Percentiles rank a stretch among this genome's conserved stretches.
Evolutionary conservation across 176 grass and related monocot genomes (phyloP).

Genomic region (Ensete glaucum): DNA sequence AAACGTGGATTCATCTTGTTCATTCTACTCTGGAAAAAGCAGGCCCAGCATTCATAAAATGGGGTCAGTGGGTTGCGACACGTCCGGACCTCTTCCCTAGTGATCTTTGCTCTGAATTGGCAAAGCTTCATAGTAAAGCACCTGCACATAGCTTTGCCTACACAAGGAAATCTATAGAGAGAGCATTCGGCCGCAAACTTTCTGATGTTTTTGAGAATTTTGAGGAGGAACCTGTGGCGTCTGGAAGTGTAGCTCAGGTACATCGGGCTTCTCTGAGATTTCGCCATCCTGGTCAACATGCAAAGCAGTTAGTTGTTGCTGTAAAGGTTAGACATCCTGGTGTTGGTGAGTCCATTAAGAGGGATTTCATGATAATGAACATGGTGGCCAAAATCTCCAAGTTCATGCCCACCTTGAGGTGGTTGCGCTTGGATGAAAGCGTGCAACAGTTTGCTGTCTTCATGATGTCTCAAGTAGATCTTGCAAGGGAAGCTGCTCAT

Average conservation of each 20-base stretch:
- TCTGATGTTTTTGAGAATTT: neutral
- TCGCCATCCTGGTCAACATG: conserved; percentile 24
- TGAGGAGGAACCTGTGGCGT: neutral
- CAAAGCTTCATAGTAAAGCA: neutral
- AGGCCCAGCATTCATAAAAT: conserved; percentile 93
- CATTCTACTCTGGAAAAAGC: conserved; percentile 66
- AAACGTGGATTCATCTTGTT: conserved; percentile 67
- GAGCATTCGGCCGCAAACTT: neutral
- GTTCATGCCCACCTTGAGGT: conserved; percentile 62
- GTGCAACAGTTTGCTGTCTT: conserved; percentile 91
- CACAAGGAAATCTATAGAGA: neutral
- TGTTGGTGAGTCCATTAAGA: conserved; percentile 21
- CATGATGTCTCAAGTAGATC: conserved; percentile 95
- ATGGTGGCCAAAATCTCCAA: conserved; percentile 65
- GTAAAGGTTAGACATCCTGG: conserved; percentile 18
- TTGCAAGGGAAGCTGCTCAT: conserved; percentile 92
- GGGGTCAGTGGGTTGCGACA: conserved; percentile 94
- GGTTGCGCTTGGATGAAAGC: conserved; percentile 81
- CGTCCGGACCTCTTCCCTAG: conserved; percentile 73
- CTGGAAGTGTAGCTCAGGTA: conserved; percentile 4
- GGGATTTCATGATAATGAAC: conserved; percentile 95
- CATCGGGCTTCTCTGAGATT: conserved; percentile 24
- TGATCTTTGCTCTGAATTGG: conserved; percentile 18
- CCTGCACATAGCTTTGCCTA: conserved; percentile 1
- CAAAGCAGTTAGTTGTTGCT: neutral